phyloP scores from a whole-genome alignment of 306 rosid genomes.

The Corylus americana region DNA sequence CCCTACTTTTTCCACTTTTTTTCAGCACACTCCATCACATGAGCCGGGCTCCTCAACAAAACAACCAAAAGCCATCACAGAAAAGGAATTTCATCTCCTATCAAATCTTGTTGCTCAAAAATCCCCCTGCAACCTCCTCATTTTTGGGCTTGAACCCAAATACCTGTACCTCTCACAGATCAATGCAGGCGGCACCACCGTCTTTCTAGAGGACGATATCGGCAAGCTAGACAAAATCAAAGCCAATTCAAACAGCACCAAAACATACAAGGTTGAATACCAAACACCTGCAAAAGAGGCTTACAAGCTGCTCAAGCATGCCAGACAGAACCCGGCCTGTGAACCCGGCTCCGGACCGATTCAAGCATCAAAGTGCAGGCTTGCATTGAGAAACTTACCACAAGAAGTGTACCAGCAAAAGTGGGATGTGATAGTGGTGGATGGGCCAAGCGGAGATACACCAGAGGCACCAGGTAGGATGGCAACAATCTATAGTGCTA shows the following conservation, averaged over 20 bases:
- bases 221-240: constrained; percentile 38
- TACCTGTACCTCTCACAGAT: constrained; percentile 63
- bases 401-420: constrained; percentile 57
- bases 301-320: constrained; percentile 64
- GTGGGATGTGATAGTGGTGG: constrained; percentile 83
- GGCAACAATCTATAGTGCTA: constrained; percentile 70
- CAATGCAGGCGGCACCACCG: constrained; percentile 70
- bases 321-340: constrained; percentile 62
- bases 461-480: constrained; percentile 81
- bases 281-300: constrained; percentile 63
- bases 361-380: constrained; percentile 67
- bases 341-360: constrained; percentile 42
- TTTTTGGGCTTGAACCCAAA: constrained; percentile 74
- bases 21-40: constrained; percentile 23
- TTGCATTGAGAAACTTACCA: constrained; percentile 74
- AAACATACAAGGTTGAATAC: constrained; percentile 54
- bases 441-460: constrained; percentile 72
- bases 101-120: constrained; percentile 54
- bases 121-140: constrained; percentile 84
- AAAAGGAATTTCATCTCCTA: constrained; percentile 69
- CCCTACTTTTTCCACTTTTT: constrained; percentile 35
- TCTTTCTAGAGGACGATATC: constrained; percentile 67
- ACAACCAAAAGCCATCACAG: constrained; percentile 34
- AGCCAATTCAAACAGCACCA: constrained; percentile 48
- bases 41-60: constrained; percentile 29